Percentiles rank a stretch among this genome's conserved stretches.
Evolutionary conservation across 2,329 filamentous ascomycete genomes (phyloP).

Genomic region (Ascomycota sp.): DNA sequence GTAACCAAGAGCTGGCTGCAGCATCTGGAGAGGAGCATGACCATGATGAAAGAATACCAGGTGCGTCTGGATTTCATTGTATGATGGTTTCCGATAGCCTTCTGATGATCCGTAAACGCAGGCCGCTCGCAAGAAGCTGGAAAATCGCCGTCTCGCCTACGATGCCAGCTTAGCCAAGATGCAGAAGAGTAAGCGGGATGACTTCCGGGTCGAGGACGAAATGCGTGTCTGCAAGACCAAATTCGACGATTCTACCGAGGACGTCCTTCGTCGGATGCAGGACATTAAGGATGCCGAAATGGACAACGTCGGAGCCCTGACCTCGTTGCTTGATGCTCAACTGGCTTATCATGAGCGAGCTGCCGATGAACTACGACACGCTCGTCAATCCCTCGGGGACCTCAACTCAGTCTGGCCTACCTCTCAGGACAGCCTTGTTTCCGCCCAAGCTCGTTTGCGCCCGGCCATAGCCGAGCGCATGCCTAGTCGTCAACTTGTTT

Average conservation of each 20-base stretch:
- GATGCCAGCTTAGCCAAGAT: constrained; percentile 78
- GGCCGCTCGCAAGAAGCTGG: constrained; percentile 82
- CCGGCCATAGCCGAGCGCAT: constrained; percentile 22
- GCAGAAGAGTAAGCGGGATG: constrained; percentile 84
- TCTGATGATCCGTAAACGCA: too few relatives aligned
- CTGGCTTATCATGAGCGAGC: constrained; percentile 82
- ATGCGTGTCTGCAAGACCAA: constrained; percentile 79
- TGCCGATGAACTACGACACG: constrained; percentile 53
- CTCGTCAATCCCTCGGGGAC: constrained; percentile 24
- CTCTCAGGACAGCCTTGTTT: constrained; percentile 4
- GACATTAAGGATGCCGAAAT: constrained; percentile 85
- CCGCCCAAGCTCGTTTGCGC: constrained; percentile 23
- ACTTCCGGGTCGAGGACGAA: constrained; percentile 85
- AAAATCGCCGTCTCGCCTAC: constrained; percentile 72
- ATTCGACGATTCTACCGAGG: constrained; percentile 87
- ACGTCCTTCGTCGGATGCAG: constrained; percentile 81
- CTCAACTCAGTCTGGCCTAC: constrained; percentile 4
- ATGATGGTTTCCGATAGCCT: too few relatives aligned
- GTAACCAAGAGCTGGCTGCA: constrained; percentile 76
- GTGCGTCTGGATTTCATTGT: too few relatives aligned
- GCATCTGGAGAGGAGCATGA: constrained; percentile 69
- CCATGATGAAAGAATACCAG: constrained; percentile 97
- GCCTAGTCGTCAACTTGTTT: constrained; percentile 19
- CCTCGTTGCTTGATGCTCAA: constrained; percentile 69
- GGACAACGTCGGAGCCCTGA: constrained; percentile 64